Evolutionary conservation across 352 stramenopile species (phyloP), one percentile per base, ranked within the genome.

Genomic region (Globisporangium okanoganense): DNA sequence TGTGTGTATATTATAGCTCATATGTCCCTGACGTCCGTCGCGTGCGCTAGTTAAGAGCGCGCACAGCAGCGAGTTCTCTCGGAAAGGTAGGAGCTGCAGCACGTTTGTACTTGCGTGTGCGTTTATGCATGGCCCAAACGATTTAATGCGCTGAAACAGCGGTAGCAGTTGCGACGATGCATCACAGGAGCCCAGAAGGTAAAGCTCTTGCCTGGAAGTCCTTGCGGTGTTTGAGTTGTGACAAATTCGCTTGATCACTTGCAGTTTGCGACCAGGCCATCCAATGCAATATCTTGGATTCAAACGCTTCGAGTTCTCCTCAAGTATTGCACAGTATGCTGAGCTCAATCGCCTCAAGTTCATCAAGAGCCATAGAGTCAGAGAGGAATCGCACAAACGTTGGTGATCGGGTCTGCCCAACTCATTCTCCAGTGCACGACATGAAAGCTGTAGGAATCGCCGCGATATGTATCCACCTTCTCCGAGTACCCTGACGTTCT

Each of bases 181-280:
- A 66, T 8, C 50, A 48, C 14, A 36, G 36, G 13, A 45, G 5
- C 5, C 53, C 40, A 38, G 18, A 62, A 57, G 43, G 61, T 64
- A 44, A 44, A 47, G 40, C 31, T 22, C 7, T 38, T n/a, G 18
- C 6, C 24, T 22, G 29, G 20, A 33, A 13, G 6, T 18, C 7
- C 10, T 22, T 27, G 27, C 2, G 27, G 16, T 0, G 29, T 24
- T 29, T 13, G 29, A 41, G 10, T 10, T 22, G 5, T 55, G n/a
- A 9, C 24, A 25, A 6, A 5, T 5, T 40, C n/a, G 5, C 18
- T 35, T 41, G 25, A 35, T 44, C 25, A 5, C 40, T 55, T 45
- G 35, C 38, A 63, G 63, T 69, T 43, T 45, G 43, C n/a, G 36
- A 69, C 31, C 58, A 54, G 22, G 67, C 50, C 12, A 27, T 31